Percentiles rank a stretch among this genome's conserved stretches.
phyloP scores from a whole-genome alignment of 2,329 filamentous ascomycete species.

The Aspergillus melleus region DNA sequence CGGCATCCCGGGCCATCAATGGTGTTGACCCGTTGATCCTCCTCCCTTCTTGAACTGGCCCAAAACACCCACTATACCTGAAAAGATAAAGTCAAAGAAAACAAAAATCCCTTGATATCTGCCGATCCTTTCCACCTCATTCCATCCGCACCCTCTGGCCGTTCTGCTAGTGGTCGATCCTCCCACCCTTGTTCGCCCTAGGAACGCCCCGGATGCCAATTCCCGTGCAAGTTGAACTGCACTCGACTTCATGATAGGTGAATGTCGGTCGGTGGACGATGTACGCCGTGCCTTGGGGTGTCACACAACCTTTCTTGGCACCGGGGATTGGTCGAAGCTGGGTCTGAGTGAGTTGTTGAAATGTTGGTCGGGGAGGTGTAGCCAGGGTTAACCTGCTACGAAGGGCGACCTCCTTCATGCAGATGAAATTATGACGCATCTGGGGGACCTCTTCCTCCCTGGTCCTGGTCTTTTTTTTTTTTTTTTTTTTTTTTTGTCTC shows the following conservation, averaged over 20 bases:
- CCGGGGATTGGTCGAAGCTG: background rate
- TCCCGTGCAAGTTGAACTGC: background rate
- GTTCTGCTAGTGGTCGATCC: background rate
- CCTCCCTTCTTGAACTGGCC: background rate
- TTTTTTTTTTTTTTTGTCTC: background rate
- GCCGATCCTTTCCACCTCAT: background rate
- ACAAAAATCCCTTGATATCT: background rate
- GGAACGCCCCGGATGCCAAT: background rate
- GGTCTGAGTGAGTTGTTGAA: background rate
- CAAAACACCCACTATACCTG: background rate
- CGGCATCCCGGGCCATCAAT: conserved; percentile 3
- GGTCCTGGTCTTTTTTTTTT: background rate
- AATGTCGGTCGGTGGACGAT: background rate
- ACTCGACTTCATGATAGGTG: background rate
- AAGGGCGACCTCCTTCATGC: conserved; percentile 4
- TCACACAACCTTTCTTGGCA: background rate
- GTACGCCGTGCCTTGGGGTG: background rate
- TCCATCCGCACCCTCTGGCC: background rate
- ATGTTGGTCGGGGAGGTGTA: background rate
- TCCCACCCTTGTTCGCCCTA: background rate
- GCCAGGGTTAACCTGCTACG: background rate
- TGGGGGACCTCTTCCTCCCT: conserved; percentile 19
- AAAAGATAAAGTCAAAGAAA: background rate
- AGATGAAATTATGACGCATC: conserved; percentile 31
- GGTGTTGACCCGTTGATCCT: background rate